Conservation (phyloP, 2,329 filamentous ascomycete species). For the Cercospora sp. region DNA sequence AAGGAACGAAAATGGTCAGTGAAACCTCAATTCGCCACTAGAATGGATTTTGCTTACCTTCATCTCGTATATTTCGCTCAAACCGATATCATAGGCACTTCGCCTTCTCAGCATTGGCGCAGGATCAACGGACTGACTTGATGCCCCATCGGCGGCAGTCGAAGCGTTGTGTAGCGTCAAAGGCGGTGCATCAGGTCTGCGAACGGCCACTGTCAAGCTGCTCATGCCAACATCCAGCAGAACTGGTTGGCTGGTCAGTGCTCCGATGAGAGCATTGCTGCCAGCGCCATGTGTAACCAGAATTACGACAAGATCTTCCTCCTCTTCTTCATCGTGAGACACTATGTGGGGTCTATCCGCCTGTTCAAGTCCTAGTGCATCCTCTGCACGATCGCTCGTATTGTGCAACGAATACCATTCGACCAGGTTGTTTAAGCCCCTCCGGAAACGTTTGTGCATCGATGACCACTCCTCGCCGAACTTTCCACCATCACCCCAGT, state of each 20-base stretch:
- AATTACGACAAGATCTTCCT: constrained; percentile 75
- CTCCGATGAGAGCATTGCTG: constrained; percentile 91
- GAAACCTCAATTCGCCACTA: too few relatives aligned
- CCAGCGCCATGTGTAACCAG: constrained; percentile 93
- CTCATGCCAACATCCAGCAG: constrained; percentile 87
- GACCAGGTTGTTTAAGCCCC: constrained; percentile 74
- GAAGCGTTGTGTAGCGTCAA: constrained; percentile 10
- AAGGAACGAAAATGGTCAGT: not conserved
- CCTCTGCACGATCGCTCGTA: constrained; percentile 40
- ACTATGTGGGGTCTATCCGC: constrained; percentile 39
- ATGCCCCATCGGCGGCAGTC: constrained; percentile 2
- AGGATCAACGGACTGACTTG: constrained; percentile 28
- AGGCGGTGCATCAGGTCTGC: constrained; percentile 49
- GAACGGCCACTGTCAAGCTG: constrained; percentile 83
- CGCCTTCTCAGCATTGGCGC: constrained; percentile 33
- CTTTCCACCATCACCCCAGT: constrained; percentile 85
- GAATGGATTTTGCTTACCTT: constrained; percentile 39
- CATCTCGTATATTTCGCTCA: constrained; percentile 68
- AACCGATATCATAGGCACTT: constrained; percentile 47
- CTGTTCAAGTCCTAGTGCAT: constrained; percentile 40
- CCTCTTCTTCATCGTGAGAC: constrained; percentile 57
- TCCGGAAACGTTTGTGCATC: constrained; percentile 89
- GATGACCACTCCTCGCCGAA: constrained; percentile 92
- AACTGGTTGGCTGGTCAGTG: constrained; percentile 86
- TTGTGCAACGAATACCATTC: constrained; percentile 70